These are phyloP conservation scores for Phialophora verrucosa DNA, from an alignment of 2,329 filamentous ascomycete genomes.

Conservation along the genomic window DNA sequence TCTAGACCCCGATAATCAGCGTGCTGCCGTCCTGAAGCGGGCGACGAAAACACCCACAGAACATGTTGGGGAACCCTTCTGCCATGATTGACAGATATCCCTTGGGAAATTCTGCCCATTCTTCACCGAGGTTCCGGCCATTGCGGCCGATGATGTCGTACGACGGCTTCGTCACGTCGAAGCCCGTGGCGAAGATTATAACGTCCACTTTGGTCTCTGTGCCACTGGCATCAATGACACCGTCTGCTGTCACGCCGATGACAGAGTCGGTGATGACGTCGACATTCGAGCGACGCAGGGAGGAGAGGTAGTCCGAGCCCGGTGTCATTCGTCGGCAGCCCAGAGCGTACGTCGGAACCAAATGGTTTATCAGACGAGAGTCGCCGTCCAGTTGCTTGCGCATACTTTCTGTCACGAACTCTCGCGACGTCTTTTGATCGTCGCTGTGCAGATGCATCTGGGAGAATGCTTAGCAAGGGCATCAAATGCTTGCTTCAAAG, in stretches of 20 bases:
- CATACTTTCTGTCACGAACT: conserved; percentile 16
- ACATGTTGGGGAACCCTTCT: conserved; percentile 26
- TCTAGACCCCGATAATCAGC: background rate
- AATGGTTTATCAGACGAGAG: conserved; percentile 11
- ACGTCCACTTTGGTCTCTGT: conserved; percentile 25
- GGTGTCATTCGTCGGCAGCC: conserved; percentile 39
- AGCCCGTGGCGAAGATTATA: conserved; percentile 33
- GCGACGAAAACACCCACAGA: conserved; percentile 16
- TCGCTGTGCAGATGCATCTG: conserved; percentile 8
- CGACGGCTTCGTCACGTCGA: conserved; percentile 42
- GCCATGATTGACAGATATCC: conserved; percentile 40
- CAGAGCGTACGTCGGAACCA: conserved; percentile 36
- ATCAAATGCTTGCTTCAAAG: too few species aligned
- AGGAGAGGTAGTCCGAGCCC: conserved; percentile 35
- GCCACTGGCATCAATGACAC: conserved; percentile 12
- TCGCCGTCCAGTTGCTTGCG: conserved; percentile 16
- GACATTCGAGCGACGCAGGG: conserved; percentile 39
- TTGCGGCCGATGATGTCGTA: conserved; percentile 29
- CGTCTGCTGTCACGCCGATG: conserved; percentile 8
- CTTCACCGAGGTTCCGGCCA: conserved; percentile 38
- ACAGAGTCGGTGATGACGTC: conserved; percentile 11
- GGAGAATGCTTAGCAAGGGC: too few species aligned
- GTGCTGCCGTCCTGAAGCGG: too few species aligned
- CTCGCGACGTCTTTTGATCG: conserved; percentile 7
- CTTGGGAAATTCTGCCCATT: conserved; percentile 40